Evolutionary conservation across 805 yeast species (phyloP).

Genomic region (Lipomyces anomalus): DNA sequence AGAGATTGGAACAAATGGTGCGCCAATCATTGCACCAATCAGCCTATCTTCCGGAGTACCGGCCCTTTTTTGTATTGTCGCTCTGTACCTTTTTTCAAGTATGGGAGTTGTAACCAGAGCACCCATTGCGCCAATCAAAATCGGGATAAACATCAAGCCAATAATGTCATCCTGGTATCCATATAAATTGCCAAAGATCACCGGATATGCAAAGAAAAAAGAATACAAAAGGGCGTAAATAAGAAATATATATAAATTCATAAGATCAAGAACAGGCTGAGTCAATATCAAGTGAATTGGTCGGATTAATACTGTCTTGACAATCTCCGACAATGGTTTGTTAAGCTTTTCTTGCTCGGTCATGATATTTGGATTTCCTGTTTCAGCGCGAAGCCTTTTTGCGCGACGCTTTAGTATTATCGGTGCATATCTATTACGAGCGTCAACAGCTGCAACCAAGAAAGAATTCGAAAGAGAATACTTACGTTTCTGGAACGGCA

Average conservation of each 20-base stretch:
- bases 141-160: conserved; percentile 87
- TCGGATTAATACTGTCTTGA: conserved; percentile 62
- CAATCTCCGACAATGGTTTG: conserved; percentile 56
- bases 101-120: conserved; percentile 73
- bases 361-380: conserved; percentile 79
- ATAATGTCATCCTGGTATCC: conserved; percentile 70
- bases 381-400: conserved; percentile 60
- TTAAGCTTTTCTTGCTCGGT: conserved; percentile 85
- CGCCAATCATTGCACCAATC: conserved; percentile 46
- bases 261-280: conserved; percentile 79
- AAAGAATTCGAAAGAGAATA: no score
- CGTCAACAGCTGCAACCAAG: no score
- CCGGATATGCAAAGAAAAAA: conserved; percentile 93
- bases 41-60: conserved; percentile 56
- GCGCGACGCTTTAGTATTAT: conserved; percentile 73
- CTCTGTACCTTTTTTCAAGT: conserved; percentile 58
- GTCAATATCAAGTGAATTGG: conserved; percentile 63
- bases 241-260: conserved; percentile 81
- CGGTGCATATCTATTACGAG: conserved; percentile 70
- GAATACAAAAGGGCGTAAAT: conserved; percentile 88
- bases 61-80: conserved; percentile 32
- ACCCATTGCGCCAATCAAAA: conserved; percentile 73
- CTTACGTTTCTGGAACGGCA: conserved; percentile 82
- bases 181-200: conserved; percentile 70
- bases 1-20: conserved; percentile 44